Conservation (phyloP, 164 flowering plant genomes). For the Vitis amurensis region DNA sequence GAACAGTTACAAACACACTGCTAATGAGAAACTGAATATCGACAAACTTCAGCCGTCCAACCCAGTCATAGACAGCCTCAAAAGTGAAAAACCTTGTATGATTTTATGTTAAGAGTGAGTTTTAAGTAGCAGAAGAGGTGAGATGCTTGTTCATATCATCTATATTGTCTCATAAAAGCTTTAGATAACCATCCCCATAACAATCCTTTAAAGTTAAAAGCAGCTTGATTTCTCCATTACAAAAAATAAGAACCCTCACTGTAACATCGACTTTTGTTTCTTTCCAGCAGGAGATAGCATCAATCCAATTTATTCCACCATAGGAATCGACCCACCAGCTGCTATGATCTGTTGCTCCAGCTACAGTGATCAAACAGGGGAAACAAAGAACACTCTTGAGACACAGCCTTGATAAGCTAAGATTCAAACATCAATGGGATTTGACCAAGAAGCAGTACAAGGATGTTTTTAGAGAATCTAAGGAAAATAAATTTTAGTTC, state of each 20-base stretch:
- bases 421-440: not conserved
- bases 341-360: conserved; percentile 40
- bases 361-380: conserved; percentile 19
- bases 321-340: conserved; percentile 36
- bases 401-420: not conserved
- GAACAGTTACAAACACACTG: not conserved
- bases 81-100: not conserved
- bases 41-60: not conserved
- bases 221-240: conserved; percentile 3
- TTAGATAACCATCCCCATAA: not conserved
- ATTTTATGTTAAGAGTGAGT: not conserved
- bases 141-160: not conserved
- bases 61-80: not conserved
- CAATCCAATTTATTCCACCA: conserved; percentile 8
- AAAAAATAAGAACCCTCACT: not conserved
- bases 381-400: not conserved
- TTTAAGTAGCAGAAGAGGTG: not conserved
- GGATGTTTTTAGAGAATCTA: no score
- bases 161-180: not conserved
- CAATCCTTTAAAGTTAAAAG: not conserved
- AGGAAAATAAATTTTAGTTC: no score
- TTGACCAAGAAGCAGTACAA: no score
- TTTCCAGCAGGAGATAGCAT: not conserved
- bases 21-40: not conserved
- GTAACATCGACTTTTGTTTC: not conserved